A percentile compares a stretch with the other conserved stretches of the same genome.
These are phyloP conservation scores for Blastobotrys indianensis DNA, from an alignment of 1,139 yeast species.

Conservation along the genomic window DNA sequence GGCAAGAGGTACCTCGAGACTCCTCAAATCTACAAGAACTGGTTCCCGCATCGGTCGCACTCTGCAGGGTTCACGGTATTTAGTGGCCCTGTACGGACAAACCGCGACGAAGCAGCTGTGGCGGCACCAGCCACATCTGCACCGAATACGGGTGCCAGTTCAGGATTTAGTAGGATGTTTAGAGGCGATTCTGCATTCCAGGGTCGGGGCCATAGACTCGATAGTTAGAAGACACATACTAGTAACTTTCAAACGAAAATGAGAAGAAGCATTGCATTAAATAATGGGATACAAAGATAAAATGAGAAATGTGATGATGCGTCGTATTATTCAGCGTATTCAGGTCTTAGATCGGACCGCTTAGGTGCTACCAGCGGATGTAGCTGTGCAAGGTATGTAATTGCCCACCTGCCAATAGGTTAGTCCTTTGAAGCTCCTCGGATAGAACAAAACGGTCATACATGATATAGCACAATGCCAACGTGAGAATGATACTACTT, in stretches of 20 bases:
- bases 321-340: constrained; percentile 37
- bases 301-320: not conserved
- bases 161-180: not conserved
- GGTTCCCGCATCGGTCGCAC: constrained; percentile 18
- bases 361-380: constrained; percentile 73
- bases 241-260: too few species aligned
- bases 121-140: constrained; percentile 2
- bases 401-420: constrained; percentile 51
- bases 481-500: constrained; percentile 72
- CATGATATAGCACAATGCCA: constrained; percentile 88
- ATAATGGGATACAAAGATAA: not conserved
- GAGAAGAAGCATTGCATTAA: too few species aligned
- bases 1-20: constrained; percentile 22
- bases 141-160: constrained; percentile 5
- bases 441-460: constrained; percentile 30
- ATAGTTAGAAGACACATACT: constrained; percentile 20
- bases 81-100: constrained; percentile 6
- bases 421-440: constrained; percentile 2
- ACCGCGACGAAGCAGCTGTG: constrained; percentile 7
- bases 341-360: constrained; percentile 66
- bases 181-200: constrained; percentile 9
- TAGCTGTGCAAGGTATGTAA: constrained; percentile 71
- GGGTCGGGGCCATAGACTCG: constrained; percentile 30
- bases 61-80: not conserved
- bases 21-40: constrained; percentile 22